Evolutionary conservation across 352 stramenopile species (phyloP).

Genomic region (Pythium phragmitis): DNA sequence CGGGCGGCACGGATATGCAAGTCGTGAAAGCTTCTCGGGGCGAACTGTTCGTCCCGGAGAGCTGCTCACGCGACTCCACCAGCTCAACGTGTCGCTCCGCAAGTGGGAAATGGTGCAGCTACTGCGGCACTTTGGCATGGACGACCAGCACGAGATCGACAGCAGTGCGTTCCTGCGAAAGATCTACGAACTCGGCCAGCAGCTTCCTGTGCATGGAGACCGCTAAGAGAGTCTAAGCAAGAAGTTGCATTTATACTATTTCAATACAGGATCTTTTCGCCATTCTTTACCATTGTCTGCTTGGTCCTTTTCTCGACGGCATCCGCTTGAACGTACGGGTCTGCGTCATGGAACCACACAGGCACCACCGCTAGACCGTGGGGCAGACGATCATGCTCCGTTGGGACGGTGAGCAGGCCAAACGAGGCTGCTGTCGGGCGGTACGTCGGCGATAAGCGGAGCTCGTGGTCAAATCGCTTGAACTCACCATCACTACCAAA

Average conservation of each 20-base stretch:
- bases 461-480: slow-evolving; percentile 49
- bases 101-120: slow-evolving; percentile 37
- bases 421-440: slow-evolving; percentile 13
- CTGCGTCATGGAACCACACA: background rate
- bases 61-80: slow-evolving; percentile 42
- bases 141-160: slow-evolving; percentile 40
- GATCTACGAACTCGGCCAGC: slow-evolving; percentile 35
- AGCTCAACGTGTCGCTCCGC: slow-evolving; percentile 43
- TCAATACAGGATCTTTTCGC: background rate
- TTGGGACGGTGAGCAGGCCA: slow-evolving; percentile 3
- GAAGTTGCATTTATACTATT: too few relatives aligned
- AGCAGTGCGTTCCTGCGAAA: slow-evolving; percentile 41
- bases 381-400: background rate
- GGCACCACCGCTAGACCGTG: background rate
- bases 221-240: background rate
- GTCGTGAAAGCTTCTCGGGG: background rate
- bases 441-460: slow-evolving; percentile 14
- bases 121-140: slow-evolving; percentile 56
- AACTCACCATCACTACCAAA: slow-evolving; percentile 46
- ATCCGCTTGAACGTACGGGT: background rate
- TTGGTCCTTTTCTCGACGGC: background rate
- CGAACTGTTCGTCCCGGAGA: slow-evolving; percentile 28
- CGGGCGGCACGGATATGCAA: background rate
- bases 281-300: background rate
- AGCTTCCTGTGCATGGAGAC: slow-evolving; percentile 3